Evolutionary conservation across 257 asterid species (phyloP).

Genomic region (Lycium ferocissimum): DNA sequence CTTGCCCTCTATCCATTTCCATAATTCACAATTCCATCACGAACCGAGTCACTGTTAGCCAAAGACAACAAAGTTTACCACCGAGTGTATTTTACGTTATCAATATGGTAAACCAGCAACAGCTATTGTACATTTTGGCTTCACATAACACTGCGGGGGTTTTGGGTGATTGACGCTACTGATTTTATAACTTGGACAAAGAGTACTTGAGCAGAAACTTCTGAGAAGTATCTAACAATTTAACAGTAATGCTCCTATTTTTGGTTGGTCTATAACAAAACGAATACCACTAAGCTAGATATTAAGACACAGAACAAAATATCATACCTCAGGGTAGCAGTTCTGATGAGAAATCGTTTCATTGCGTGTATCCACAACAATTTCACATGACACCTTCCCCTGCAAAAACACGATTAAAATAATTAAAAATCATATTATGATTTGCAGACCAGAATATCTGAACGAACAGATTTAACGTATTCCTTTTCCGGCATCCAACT

Average conservation of each 20-base stretch:
- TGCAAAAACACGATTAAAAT: slow-evolving; percentile 29
- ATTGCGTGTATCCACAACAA: slow-evolving; percentile 43
- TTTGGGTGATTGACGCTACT: not conserved
- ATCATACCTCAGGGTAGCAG: slow-evolving; percentile 57
- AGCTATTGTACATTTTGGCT: not conserved
- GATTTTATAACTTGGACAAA: not conserved
- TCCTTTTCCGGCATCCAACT: not conserved
- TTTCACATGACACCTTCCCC: slow-evolving; percentile 54
- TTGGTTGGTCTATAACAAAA: not conserved
- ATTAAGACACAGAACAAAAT: not conserved
- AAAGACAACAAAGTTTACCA: not conserved
- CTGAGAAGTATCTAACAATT: slow-evolving; percentile 8
- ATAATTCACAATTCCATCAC: slow-evolving; percentile 20
- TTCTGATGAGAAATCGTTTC: slow-evolving; percentile 50
- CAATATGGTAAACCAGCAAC: not conserved
- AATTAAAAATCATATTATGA: not conserved
- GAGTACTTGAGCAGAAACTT: slow-evolving; percentile 30
- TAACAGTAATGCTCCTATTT: not conserved
- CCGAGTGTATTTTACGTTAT: not conserved
- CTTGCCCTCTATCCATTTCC: slow-evolving; percentile 8
- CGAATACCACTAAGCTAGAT: not conserved
- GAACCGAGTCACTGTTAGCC: not conserved
- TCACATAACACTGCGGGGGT: not conserved
- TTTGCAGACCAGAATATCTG: not conserved
- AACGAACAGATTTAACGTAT: not conserved